Percentiles rank a stretch among this genome's conserved stretches.
These are phyloP conservation scores for Forsythia viridissima DNA, from an alignment of 257 asterid species.

Conservation along the genomic window DNA sequence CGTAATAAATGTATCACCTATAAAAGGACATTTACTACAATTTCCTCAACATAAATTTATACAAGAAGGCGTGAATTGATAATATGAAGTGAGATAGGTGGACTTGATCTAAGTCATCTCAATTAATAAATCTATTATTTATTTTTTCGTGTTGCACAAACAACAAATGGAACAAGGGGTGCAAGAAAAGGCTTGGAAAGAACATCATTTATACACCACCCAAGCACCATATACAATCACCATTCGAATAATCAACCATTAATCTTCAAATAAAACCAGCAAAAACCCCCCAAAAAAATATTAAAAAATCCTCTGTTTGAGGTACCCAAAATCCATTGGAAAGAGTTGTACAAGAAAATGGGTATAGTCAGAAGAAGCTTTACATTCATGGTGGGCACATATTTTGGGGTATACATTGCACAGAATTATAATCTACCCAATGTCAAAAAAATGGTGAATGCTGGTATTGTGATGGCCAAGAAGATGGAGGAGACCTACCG, in stretches of 20 bases:
- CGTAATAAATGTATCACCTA: no score
- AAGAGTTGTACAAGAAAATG: conserved; percentile 18
- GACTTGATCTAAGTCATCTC: no score
- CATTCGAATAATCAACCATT: not conserved
- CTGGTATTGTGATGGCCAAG: conserved; percentile 23
- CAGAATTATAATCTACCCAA: conserved; percentile 45
- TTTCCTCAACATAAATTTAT: no score
- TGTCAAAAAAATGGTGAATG: conserved; percentile 24
- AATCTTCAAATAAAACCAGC: not conserved
- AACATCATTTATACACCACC: not conserved
- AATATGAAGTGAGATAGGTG: no score
- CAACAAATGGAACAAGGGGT: not conserved
- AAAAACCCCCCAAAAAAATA: not conserved
- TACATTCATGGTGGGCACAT: conserved; percentile 39
- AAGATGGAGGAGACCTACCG: conserved; percentile 35
- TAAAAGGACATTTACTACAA: no score
- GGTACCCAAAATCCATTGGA: not conserved
- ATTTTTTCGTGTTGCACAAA: not conserved
- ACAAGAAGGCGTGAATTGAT: no score
- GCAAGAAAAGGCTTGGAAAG: not conserved
- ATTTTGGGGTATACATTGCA: conserved; percentile 41
- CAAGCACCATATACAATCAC: not conserved
- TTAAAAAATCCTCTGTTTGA: not conserved
- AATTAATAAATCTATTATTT: no score
- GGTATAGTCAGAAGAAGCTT: conserved; percentile 32